Evolutionary conservation across 352 stramenopile species (phyloP).

Genomic region (Globisporangium perplexum): DNA sequence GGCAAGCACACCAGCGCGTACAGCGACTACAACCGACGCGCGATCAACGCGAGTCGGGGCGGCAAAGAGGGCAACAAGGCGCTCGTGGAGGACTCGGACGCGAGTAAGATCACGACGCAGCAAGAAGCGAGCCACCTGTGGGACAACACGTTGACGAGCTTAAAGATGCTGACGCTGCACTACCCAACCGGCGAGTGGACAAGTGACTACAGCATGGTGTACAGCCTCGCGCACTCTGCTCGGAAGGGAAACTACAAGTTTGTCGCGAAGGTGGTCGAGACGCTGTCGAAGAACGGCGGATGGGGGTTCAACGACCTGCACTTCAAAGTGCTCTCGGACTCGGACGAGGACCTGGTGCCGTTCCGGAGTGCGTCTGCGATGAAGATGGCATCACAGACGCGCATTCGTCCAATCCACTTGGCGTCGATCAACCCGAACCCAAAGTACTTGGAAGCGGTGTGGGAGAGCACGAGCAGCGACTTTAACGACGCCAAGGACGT

Average conservation of each 20-base stretch:
- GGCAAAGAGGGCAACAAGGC: slow-evolving; percentile 79
- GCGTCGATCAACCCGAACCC: slow-evolving; percentile 71
- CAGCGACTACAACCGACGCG: slow-evolving; percentile 78
- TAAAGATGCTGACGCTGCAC: slow-evolving; percentile 61
- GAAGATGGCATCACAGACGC: slow-evolving; percentile 59
- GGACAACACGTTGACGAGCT: slow-evolving; percentile 31
- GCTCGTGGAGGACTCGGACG: slow-evolving; percentile 36
- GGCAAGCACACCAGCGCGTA: slow-evolving; percentile 70
- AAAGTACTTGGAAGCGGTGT: slow-evolving; percentile 55
- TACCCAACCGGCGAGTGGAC: slow-evolving; percentile 60
- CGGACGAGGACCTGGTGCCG: slow-evolving; percentile 26
- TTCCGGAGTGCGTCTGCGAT: slow-evolving; percentile 62
- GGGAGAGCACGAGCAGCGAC: slow-evolving; percentile 46
- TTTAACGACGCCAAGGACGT: slow-evolving; percentile 50
- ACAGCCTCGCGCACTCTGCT: slow-evolving; percentile 19
- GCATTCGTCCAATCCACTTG: slow-evolving; percentile 64
- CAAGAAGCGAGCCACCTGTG: slow-evolving; percentile 30
- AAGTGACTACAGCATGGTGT: slow-evolving; percentile 14
- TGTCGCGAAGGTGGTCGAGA: slow-evolving; percentile 31
- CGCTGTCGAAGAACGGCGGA: slow-evolving; percentile 33
- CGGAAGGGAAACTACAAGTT: slow-evolving; percentile 35
- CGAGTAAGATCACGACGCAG: background rate
- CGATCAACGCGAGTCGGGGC: slow-evolving; percentile 76
- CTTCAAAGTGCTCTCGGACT: slow-evolving; percentile 41
- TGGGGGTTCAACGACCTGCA: slow-evolving; percentile 67